Base-by-base conservation (phyloP, 371 early-diverging fungal genomes). In the Mucor sp. region DNA sequence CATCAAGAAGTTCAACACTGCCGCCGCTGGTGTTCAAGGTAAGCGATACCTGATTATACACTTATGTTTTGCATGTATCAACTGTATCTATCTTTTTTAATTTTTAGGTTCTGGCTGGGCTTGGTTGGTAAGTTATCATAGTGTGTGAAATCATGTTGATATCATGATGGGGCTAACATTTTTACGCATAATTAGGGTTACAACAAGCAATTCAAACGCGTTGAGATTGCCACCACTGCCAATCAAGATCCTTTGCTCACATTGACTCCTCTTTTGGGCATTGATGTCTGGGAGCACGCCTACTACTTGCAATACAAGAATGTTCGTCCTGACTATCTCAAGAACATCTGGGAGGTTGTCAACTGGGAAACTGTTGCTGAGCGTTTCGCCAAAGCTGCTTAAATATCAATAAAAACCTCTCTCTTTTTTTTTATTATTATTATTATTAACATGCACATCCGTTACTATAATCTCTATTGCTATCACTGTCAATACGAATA, bases 241-340 rank as follows among this genome's bases (percentile, higher is more conserved):
- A 98, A 99, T 88, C 99, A 99, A 85, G 97, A 97, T 82, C 96
- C 96, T 57, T 81, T 95, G 66, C 57, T 75, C 63, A 91, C 84
- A 17, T 78, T 87, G 61, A 84, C 93, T 50, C 98, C 99, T 48
- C 79, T 99, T 47, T 85, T 99, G 61, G 97, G 96, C 44, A 80
- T 97, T 68, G 99, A 99, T 85, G 98, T 97, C 12, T 99, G 99
- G 99, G 99, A 98, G 83, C 99, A 99, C 72, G 95, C 99, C 32
- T 99, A 98, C 85, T 99, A 99, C 77, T 84, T 99, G 68, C 95
- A 98, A 80, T 98, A 98, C 89, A 95, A 95, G 88, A 97, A 97
- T 80, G 95, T 91, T 47, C 94, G 97, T 68, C 94, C 94, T 21
- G 97, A 95, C 63, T 99, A 98, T 82, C 82, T 99, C 66, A 92